Percentiles rank a stretch among this genome's conserved stretches.
Evolutionary conservation across 108 stramenopile genomes (phyloP).

Genomic region (Aurantiochytrium sp.): DNA sequence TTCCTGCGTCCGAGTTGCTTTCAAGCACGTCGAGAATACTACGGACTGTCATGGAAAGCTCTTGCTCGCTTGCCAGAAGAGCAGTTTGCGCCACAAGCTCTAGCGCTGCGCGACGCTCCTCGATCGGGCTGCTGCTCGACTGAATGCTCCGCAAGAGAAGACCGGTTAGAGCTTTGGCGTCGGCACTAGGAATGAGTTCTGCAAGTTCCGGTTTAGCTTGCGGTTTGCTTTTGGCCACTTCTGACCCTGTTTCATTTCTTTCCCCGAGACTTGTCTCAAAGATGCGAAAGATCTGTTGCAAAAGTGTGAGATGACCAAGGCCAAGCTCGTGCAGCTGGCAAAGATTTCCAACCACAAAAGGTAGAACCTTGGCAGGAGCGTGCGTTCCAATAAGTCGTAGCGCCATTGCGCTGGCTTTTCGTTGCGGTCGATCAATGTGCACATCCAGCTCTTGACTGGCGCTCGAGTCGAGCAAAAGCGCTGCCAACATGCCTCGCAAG

Average conservation of each 20-base stretch:
- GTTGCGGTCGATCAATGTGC: background rate
- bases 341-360: background rate
- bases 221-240: too few species aligned
- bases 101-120: background rate
- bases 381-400: background rate
- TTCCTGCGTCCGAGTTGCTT: background rate
- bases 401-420: background rate
- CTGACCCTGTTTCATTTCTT: too few species aligned
- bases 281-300: background rate
- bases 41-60: background rate
- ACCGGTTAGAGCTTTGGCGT: background rate
- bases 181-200: background rate
- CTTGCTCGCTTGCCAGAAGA: background rate
- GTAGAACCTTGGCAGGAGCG: background rate
- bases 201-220: background rate
- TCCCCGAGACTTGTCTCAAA: background rate
- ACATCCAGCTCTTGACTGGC: background rate
- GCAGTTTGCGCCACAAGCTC: background rate
- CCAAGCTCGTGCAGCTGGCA: background rate
- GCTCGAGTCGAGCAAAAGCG: background rate
- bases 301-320: background rate
- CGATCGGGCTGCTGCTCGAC: background rate
- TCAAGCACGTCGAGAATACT: background rate
- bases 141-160: background rate
- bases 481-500: background rate